Conservation (phyloP, 2,329 filamentous ascomycete species). For the Beauveria sp. region DNA sequence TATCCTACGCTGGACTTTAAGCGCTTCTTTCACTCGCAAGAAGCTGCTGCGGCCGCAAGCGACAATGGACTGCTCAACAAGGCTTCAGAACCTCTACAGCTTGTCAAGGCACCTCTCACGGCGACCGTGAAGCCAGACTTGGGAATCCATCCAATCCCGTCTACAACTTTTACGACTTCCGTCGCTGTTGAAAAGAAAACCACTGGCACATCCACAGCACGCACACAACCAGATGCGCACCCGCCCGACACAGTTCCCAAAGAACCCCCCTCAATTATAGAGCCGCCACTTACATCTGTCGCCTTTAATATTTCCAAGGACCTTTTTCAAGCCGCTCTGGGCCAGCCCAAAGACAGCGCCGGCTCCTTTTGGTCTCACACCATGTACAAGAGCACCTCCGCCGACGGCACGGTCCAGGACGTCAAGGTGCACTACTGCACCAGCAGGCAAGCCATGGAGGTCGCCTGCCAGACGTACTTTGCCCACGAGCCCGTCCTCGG, state of each 20-base stretch:
- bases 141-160: background rate
- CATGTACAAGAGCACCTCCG: conserved; percentile 51
- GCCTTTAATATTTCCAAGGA: conserved; percentile 40
- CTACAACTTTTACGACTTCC: background rate
- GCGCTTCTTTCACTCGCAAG: conserved; percentile 6
- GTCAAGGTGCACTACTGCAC: conserved; percentile 74
- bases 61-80: background rate
- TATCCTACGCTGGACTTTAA: conserved; percentile 18
- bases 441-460: conserved; percentile 58
- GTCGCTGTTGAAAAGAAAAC: background rate
- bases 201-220: background rate
- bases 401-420: conserved; percentile 36
- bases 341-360: conserved; percentile 34
- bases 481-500: conserved; percentile 64
- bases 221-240: background rate
- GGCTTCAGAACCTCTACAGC: background rate
- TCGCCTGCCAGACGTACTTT: conserved; percentile 57
- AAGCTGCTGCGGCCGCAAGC: background rate
- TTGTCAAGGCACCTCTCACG: background rate
- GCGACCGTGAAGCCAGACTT: background rate
- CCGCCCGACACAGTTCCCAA: background rate
- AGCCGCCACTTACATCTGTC: conserved; percentile 30
- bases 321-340: conserved; percentile 40
- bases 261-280: background rate
- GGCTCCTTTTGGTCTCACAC: conserved; percentile 61